These are phyloP conservation scores for Ogataea pignaliae DNA, from an alignment of 805 yeast genomes.

Conservation along the genomic window DNA sequence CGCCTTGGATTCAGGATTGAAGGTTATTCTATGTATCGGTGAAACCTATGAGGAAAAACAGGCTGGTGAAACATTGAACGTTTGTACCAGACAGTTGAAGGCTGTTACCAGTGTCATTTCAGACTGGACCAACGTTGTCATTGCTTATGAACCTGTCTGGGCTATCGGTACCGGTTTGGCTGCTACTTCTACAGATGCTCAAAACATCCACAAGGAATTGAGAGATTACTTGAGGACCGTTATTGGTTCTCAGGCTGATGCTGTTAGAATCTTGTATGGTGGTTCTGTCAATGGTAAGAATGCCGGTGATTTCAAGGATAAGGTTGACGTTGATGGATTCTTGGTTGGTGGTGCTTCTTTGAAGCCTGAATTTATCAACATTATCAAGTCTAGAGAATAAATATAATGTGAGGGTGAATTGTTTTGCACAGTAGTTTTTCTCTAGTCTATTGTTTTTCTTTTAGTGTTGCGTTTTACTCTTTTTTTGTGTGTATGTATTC, in stretches of 20 bases:
- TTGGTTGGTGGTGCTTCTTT: conserved; percentile 98
- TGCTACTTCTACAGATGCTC: conserved; percentile 98
- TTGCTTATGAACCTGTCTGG: conserved; percentile 99
- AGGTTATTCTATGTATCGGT: conserved; percentile 95
- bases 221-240: conserved; percentile 76
- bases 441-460: too few relatives aligned
- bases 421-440: too few relatives aligned
- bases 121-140: conserved; percentile 89
- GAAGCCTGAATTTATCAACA: conserved; percentile 96
- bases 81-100: conserved; percentile 82
- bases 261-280: conserved; percentile 91
- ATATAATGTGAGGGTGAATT: neutral
- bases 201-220: conserved; percentile 85
- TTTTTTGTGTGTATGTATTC: neutral
- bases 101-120: conserved; percentile 75
- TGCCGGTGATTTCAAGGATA: conserved; percentile 84
- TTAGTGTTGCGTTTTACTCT: neutral
- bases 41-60: conserved; percentile 96
- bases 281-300: conserved; percentile 97
- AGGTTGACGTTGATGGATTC: conserved; percentile 95
- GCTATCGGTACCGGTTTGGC: conserved; percentile 99
- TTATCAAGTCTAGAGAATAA: conserved; percentile 85
- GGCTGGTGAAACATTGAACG: conserved; percentile 78
- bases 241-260: conserved; percentile 77
- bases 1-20: conserved; percentile 84